Base-by-base conservation (phyloP, 208 protist genomes). In the Acanthamoeba royreba region DNA sequence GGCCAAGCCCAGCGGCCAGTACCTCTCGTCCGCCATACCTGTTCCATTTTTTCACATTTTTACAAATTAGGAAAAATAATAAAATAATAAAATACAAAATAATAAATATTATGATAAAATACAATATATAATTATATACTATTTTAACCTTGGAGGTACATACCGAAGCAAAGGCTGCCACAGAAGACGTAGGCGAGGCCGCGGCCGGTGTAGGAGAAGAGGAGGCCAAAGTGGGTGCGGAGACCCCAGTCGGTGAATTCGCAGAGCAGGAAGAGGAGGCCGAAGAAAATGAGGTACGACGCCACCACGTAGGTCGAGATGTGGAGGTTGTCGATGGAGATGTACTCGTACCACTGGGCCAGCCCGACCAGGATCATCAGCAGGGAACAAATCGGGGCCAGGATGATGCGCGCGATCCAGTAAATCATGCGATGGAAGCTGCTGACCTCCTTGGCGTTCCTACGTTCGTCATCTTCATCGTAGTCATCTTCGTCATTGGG, bases 271-370 rank as follows among this genome's bases (percentile, higher is more conserved):
- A 90, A 90, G 53, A 90, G 47, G 1, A 90, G 53, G 47, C 83
- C 83, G 83, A 90, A 90, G 47, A 90, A 90, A n/a, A 90, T 90
- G 13, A 90, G 22, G 83, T 90, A 90, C 38, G 83, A 58, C 28
- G 83, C 83, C 83, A 90, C 83, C 11, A 90, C 53, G 83, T 90
- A 90, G 53, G 83, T 72, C 31, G 47, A 66, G 35, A 90, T 22
- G 49, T 66, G 83, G 15, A 90, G 49, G 63, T 90, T 42, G 25
- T 90, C 83, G 31, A 90, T 90, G 19, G 83, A 72, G 17, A 58
- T 17, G 33, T 66, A 90, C 31, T 90, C 83, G 40, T 45, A 90
- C 52, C 53, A 90, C 53, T 90, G 52, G 33, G 83, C 83, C 11
- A 90, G 35, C 17, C 83, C 83, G 2, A 90, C 53, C 47, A 90